Conservation (phyloP, 2,329 filamentous ascomycete genomes). For the Niveomyces coronatus region DNA sequence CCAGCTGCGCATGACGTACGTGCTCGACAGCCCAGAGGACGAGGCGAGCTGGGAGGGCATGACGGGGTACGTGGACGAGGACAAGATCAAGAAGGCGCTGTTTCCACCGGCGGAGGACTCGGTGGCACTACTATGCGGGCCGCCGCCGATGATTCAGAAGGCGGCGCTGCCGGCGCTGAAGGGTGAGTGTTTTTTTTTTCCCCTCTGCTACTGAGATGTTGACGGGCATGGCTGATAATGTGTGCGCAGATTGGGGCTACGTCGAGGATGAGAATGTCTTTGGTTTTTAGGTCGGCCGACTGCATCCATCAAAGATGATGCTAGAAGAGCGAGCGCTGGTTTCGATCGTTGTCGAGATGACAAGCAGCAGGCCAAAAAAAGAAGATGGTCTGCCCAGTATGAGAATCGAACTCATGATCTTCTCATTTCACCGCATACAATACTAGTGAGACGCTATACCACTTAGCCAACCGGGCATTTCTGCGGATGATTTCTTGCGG, state of each 20-base stretch:
- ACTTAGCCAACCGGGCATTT: conserved; percentile 24
- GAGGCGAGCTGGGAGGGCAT: conserved; percentile 35
- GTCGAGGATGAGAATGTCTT: conserved; percentile 8
- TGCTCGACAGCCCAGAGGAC: conserved; percentile 33
- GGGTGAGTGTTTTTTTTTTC: conserved; percentile 12
- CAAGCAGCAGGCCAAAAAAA: conserved; percentile 7
- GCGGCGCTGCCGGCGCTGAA: conserved; percentile 37
- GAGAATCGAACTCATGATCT: conserved; percentile 26
- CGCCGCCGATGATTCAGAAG: conserved; percentile 39
- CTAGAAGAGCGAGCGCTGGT: background rate
- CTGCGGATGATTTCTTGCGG: background rate
- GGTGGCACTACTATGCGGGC: conserved; percentile 38
- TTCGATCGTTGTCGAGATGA: background rate
- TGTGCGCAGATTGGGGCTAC: conserved; percentile 1
- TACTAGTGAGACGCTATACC: conserved; percentile 28
- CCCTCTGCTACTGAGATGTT: background rate
- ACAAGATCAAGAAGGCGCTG: conserved; percentile 28
- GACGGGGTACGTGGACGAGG: conserved; percentile 32
- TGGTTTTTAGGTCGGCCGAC: conserved; percentile 2
- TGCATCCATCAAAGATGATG: background rate
- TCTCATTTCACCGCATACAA: conserved; percentile 16
- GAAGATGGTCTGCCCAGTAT: conserved; percentile 17
- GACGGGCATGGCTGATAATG: background rate
- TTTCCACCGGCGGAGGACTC: conserved; percentile 31
- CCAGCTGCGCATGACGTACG: conserved; percentile 34